Evolutionary conservation across 345 rosid genomes (phyloP), one percentile per base, ranked within the genome.

Genomic region (Populus euphratica): DNA sequence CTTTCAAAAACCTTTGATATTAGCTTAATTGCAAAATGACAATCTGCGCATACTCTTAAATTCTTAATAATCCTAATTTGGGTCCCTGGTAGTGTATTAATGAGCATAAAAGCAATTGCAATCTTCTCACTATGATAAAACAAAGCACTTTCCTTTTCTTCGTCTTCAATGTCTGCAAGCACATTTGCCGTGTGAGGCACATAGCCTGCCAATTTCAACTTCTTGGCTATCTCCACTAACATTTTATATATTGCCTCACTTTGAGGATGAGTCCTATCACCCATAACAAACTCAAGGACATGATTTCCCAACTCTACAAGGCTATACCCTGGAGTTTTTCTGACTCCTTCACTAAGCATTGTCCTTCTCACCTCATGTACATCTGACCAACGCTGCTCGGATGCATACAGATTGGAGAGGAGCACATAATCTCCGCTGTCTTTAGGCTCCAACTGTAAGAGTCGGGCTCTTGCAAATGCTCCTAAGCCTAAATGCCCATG

Each of bases 71-170:
- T 83, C 61, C 87, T 79, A 27, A 94, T 89, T 5, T 90, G 87
- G 21, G 91, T 85, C 66, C 86, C 83, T 2, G 88, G 74, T 12
- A 88, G 85, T 16, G 96, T 90, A 27, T 81, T 89, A 23, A 91
- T 67, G 17, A 94, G 90, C 94, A 91, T 87, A 68, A 89, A 94
- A 27, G 98, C 94, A 73, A 91, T 78, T 3, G 96, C 98, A 73
- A 92, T 91, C 86, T 94, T 94, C 87, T 94, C 96, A 11, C 96
- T 94, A 36, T 94, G 98, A 80, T 89, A 88, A 8, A 90, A 86
- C 76, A 94, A 59, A 39, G 91, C 91, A 50, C 83, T 76, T 84
- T 91, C 93, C 77, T 92, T 92, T 47, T 94, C 98, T 84, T 94
- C 97, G 50, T 91, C 92, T 70, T 92, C 94, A 59, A 94, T 88